Evolutionary conservation across 2,329 filamentous ascomycete genomes (phyloP).

Genomic region (Diaporthe aspalathi): DNA sequence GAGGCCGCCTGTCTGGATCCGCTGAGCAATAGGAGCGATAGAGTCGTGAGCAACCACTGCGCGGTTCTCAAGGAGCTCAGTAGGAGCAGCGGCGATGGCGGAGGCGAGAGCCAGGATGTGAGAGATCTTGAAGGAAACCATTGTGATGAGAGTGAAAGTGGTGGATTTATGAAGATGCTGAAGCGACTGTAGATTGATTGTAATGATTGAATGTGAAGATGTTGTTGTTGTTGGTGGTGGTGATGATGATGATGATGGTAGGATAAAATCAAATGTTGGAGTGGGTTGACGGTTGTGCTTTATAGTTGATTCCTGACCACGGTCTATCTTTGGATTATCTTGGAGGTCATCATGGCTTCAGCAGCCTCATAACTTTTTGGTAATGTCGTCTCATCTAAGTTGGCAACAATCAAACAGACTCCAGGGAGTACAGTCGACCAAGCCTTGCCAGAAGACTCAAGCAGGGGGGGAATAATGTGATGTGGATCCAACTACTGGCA

Average conservation of each 20-base stretch:
- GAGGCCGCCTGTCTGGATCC: conserved; percentile 41
- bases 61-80: conserved; percentile 14
- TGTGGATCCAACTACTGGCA: neutral
- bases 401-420: conserved; percentile 13
- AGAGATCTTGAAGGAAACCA: conserved; percentile 20
- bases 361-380: neutral
- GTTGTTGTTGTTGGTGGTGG: neutral
- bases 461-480: neutral
- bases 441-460: neutral
- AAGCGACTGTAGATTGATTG: neutral
- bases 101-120: conserved; percentile 15
- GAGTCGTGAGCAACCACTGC: conserved; percentile 21
- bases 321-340: neutral
- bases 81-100: conserved; percentile 7
- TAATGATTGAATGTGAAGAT: neutral
- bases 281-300: neutral
- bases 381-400: conserved; percentile 16
- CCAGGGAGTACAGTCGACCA: neutral
- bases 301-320: neutral
- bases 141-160: neutral
- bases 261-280: neutral
- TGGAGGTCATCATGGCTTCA: neutral
- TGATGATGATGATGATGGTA: conserved; percentile 13
- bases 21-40: neutral
- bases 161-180: neutral